These are phyloP conservation scores for Eimeria tenella DNA, from an alignment of 169 alveolate species.

Conservation along the genomic window DNA sequence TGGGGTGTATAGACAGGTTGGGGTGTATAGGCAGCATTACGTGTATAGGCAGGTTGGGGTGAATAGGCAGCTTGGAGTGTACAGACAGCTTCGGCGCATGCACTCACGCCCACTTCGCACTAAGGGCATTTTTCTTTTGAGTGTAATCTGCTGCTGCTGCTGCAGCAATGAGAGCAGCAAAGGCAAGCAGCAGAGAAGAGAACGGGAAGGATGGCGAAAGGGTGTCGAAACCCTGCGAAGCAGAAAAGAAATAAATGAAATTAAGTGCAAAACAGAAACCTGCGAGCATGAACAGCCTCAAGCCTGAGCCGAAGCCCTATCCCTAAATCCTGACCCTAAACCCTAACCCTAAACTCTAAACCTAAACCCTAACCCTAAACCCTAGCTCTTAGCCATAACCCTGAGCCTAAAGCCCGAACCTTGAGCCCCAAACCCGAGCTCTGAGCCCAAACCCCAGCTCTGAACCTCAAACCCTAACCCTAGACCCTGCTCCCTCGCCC, in stretches of 20 bases:
- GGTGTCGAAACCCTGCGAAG: not conserved
- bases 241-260: not conserved
- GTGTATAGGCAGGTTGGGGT: not conserved
- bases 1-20: not conserved
- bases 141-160: conserved; percentile 48
- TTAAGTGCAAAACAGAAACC: not conserved
- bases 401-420: too few relatives aligned
- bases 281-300: too few relatives aligned
- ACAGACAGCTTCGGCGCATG: not conserved
- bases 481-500: too few relatives aligned
- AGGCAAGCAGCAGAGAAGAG: conserved; percentile 33
- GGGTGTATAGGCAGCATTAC: not conserved
- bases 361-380: too few relatives aligned
- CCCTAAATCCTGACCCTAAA: too few relatives aligned
- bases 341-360: too few relatives aligned
- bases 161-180: conserved; percentile 14
- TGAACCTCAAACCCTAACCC: too few relatives aligned
- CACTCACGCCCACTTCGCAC: not conserved
- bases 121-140: conserved; percentile 12
- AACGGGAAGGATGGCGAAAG: conserved; percentile 16
- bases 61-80: not conserved
- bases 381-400: too few relatives aligned
- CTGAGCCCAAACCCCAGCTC: too few relatives aligned
- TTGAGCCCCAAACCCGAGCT: too few relatives aligned
- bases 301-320: too few relatives aligned